Conservation (phyloP, 1,139 yeast species). For the Pichia sp. region DNA sequence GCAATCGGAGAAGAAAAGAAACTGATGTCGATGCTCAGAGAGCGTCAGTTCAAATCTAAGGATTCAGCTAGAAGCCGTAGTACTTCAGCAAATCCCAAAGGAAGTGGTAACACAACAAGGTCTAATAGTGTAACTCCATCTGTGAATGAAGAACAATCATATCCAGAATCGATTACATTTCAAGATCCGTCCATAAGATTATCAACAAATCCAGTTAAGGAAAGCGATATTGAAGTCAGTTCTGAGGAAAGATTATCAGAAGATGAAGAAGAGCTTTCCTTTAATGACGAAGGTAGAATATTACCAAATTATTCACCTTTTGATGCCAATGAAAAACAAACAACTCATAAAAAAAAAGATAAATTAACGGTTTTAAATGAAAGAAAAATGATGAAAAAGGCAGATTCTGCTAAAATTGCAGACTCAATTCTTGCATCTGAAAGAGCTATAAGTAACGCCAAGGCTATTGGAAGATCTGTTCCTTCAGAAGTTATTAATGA, state of each 20-base stretch:
- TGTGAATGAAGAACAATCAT: slow-evolving; percentile 27
- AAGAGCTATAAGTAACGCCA: slow-evolving; percentile 56
- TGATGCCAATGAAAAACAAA: slow-evolving; percentile 15
- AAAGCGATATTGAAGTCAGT: slow-evolving; percentile 31
- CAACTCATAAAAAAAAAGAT: slow-evolving; percentile 10
- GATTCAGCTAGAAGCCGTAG: slow-evolving; percentile 10
- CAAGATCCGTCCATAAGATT: slow-evolving; percentile 57
- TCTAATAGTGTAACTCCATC: slow-evolving; percentile 21
- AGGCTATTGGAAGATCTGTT: slow-evolving; percentile 42
- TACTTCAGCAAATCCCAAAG: slow-evolving; percentile 8
- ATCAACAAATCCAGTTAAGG: slow-evolving; percentile 22
- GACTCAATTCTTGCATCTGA: slow-evolving; percentile 57
- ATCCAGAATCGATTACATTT: slow-evolving; percentile 36
- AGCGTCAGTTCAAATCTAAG: slow-evolving; percentile 21
- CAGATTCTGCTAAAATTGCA: slow-evolving; percentile 43
- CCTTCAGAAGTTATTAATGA: slow-evolving; percentile 39
- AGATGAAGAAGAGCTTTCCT: slow-evolving; percentile 53
- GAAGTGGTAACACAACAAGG: slow-evolving; percentile 13
- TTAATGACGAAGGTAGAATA: slow-evolving; percentile 55
- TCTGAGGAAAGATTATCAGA: slow-evolving; percentile 68
- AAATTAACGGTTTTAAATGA: slow-evolving; percentile 21
- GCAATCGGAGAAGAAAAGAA: slow-evolving; percentile 41
- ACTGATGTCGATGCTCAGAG: slow-evolving; percentile 34
- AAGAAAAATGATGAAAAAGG: slow-evolving; percentile 36
- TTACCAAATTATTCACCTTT: slow-evolving; percentile 49